phyloP scores from a whole-genome alignment of 768 basidiomycete species.

The Royoungia palumana region DNA sequence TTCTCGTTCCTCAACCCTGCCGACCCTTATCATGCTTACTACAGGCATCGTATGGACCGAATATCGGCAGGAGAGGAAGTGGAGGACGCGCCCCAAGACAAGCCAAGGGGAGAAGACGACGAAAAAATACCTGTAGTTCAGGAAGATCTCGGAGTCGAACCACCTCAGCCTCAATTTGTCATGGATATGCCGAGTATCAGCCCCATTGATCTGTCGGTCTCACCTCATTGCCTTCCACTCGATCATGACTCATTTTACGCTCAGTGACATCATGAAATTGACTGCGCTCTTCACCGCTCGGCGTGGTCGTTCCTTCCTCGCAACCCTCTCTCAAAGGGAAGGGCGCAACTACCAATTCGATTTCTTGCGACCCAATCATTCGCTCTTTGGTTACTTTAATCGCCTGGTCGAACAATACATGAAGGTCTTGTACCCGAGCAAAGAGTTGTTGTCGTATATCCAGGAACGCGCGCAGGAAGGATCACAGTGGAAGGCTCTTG shows the following conservation, averaged over 20 bases:
- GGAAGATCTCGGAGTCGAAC: constrained; percentile 69
- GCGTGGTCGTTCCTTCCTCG: constrained; percentile 82
- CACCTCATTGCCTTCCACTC: background rate
- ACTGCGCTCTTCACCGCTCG: constrained; percentile 96
- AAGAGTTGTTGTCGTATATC: constrained; percentile 71
- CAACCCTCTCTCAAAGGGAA: constrained; percentile 80
- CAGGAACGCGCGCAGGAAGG: constrained; percentile 61
- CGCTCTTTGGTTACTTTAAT: constrained; percentile 96
- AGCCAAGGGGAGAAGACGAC: constrained; percentile 38
- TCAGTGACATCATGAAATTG: constrained; percentile 90
- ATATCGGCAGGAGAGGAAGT: constrained; percentile 70
- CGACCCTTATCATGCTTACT: constrained; percentile 99
- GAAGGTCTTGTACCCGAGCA: constrained; percentile 81
- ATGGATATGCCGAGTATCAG: constrained; percentile 86
- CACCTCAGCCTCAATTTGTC: constrained; percentile 78
- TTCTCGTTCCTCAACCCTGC: constrained; percentile 97
- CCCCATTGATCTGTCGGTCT: constrained; percentile 83
- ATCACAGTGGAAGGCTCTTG: constrained; percentile 75
- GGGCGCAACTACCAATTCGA: constrained; percentile 98
- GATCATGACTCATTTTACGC: constrained; percentile 2
- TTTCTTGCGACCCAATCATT: constrained; percentile 93
- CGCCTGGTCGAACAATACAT: constrained; percentile 95
- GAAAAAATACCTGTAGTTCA: constrained; percentile 32
- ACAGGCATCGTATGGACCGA: constrained; percentile 86
- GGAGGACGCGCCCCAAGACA: constrained; percentile 53